A percentile compares a stretch with the other conserved stretches of the same genome.
Evolutionary conservation across 2,329 filamentous ascomycete genomes (phyloP).

Genomic region (Aspergillus nomiae): DNA sequence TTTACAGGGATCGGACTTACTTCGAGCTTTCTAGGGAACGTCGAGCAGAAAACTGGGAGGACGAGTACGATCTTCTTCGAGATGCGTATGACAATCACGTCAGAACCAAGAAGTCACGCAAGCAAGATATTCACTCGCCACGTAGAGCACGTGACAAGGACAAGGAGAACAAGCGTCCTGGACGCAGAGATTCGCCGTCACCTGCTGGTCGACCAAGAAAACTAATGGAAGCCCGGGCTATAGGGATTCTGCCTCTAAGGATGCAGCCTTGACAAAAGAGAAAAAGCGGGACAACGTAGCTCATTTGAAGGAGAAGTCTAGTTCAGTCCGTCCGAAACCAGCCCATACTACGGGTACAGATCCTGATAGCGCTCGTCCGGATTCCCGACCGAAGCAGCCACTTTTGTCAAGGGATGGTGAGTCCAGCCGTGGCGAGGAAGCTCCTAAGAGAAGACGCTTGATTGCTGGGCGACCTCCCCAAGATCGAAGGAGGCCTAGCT

Average conservation of each 20-base stretch:
- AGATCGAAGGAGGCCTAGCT: conserved; percentile 38
- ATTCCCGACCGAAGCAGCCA: conserved; percentile 32
- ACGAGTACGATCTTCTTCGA: conserved; percentile 81
- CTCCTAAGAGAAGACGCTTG: conserved; percentile 40
- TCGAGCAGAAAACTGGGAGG: conserved; percentile 84
- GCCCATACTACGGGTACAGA: conserved; percentile 33
- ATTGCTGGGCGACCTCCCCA: conserved; percentile 45
- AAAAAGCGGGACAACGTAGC: conserved; percentile 28
- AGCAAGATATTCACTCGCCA: conserved; percentile 39
- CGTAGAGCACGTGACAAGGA: conserved; percentile 43
- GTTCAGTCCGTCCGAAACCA: conserved; percentile 25
- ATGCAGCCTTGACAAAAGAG: conserved; percentile 26
- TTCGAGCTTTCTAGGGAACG: conserved; percentile 82
- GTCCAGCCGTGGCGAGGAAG: conserved; percentile 36
- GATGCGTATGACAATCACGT: conserved; percentile 52
- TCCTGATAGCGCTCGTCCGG: conserved; percentile 31
- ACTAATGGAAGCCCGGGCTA: conserved; percentile 35
- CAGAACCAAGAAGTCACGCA: conserved; percentile 35
- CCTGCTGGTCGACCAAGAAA: conserved; percentile 37
- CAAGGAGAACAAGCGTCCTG: conserved; percentile 37
- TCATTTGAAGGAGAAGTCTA: conserved; percentile 29
- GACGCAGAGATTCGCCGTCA: conserved; percentile 42
- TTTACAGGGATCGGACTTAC: conserved; percentile 77
- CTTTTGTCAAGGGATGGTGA: conserved; percentile 35
- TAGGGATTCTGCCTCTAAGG: conserved; percentile 27